Evolutionary conservation across 345 rosid species (phyloP), one percentile per base, ranked within the genome.

Genomic region (Turritis glabra): DNA sequence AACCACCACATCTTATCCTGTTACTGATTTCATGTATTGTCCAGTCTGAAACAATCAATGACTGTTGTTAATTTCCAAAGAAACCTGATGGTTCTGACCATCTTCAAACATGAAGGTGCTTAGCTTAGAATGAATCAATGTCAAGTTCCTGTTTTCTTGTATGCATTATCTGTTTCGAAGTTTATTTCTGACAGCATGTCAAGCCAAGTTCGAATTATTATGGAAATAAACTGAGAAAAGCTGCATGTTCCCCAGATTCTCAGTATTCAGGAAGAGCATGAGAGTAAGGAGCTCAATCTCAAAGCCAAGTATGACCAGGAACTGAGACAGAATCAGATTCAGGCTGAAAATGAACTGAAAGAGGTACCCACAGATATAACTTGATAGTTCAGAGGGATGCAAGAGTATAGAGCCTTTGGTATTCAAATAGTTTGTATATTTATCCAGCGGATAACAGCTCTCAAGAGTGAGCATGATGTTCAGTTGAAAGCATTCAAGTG

Each of bases 261-360:
- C 67, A 41, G 52, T 9, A 26, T 62, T 43, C 67, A 25, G 9
- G 37, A 62, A 19, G 67, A 41, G 23, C 67, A 62, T 74, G 85
- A 84, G 56, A 82, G 43, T 68, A 86, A 64, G 85, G 97, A 87
- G 77, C 74, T 79, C 70, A 81, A 72, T 78, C 83, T 92, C 69
- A 89, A 83, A 83, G 82, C 87, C 55, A 67, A 79, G 46, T 86
- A 85, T 64, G 75, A 55, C 57, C 92, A 90, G 77, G 93, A 92
- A 78, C 64, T 88, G 74, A 89, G 85, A 75, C 85, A 79, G 69
- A 54, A 74, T 72, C 84, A 91, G 79, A 77, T 90, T 77, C 81
- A 82, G 72, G 90, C 96, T 67, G 97, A 90, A 82, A 81, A 77
- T 61, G 96, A 90, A 41, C 10, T 62, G 52, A 62, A 62, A 62